Evolutionary conservation across 805 yeast genomes (phyloP), one percentile per base, ranked within the genome.

Genomic region (Saturnispora galanensis): DNA sequence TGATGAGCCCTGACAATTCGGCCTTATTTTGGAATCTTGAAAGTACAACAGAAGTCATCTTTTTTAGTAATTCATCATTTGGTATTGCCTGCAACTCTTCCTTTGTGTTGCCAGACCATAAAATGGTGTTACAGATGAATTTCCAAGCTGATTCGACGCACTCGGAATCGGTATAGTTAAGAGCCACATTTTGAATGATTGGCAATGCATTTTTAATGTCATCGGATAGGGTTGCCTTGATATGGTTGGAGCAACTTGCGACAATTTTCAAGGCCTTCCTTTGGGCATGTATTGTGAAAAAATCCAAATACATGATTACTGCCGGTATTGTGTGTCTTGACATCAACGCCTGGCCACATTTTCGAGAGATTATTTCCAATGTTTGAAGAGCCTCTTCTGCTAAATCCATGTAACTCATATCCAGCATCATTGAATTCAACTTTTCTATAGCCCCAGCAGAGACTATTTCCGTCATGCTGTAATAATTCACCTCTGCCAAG

Each of bases 301-400:
- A 90, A 58, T 93, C 97, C 48, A 89, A 67, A 55, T 78, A 85
- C 54, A 75, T 76, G 38, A 93, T 61, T 49, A 85, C 80, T 0
- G 84, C 76, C 6, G 69, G 63, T 8, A 89, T 59, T 8, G 88
- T 81, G 33, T 82, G 81, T 45, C 76, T 73, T 16, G 68, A 59
- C 34, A 86, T 63, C 11, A 85, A 68, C 28, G 67, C 71, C 35
- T 63, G 58, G 2, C 81, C 75, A 17, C 73, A 65, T 29, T 70
- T 70, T 47, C 79, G 64, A 1, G 88, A 77, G 12, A 83, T 76
- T 59, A 76, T 68, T 56, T 81, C 89, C 38, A 83, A 64, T 0
- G 89, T 78, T 55, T 81, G 89, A 35, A 88, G 63, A 0, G 88
- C 87, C 62, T 89, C 96, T 57, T 90, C 98, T 0, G 96, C 95